Evolutionary conservation across 257 asterid genomes (phyloP), one percentile per base, ranked within the genome.

Genomic region (Ocimum tenuiflorum): DNA sequence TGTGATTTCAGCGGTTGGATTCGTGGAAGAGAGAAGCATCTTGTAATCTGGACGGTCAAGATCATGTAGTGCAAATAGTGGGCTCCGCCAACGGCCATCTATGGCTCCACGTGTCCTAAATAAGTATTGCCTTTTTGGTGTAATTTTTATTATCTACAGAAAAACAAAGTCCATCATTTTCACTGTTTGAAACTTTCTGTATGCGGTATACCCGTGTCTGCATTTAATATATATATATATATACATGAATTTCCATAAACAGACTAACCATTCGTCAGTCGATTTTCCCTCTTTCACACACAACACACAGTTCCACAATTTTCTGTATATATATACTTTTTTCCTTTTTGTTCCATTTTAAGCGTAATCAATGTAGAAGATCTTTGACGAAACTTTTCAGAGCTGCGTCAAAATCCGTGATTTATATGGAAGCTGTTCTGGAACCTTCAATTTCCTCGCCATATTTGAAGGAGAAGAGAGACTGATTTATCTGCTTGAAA

Each of bases 211-310:
- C 31, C 15, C 9, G 31, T 54, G 12, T 9, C 22, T 52, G 27
- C 9, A 23, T 36, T 27, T 13, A 24, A 7, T 38, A 2, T 39
- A 13, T 56, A 11, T 43, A 35, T 56, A 4, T 15, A 27, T 54
- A 18, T n/a, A n/a, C n/a, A n/a, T n/a, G n/a, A n/a, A n/a, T 57
- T 39, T 57, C 73, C 58, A 50, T 69, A 11, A 47, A 20, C 52
- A 18, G 67, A 24, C 55, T 48, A 60, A 69, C 62, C 39, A 29
- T 43, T 66, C 36, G 42, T 12, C 43, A 41, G 47, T 74, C 72
- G 48, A 66, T 67, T 65, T 73, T 45, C 75, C 70, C 58, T 58
- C 72, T 63, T 75, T 47, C 79, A 49, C 75, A 43, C 66, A 54
- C 46, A 4, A 47, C 75, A 36, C 64, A 63, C 59, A 70, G 35